Conservation (phyloP, 257 asterid genomes). For the Linderniella brevidens region DNA sequence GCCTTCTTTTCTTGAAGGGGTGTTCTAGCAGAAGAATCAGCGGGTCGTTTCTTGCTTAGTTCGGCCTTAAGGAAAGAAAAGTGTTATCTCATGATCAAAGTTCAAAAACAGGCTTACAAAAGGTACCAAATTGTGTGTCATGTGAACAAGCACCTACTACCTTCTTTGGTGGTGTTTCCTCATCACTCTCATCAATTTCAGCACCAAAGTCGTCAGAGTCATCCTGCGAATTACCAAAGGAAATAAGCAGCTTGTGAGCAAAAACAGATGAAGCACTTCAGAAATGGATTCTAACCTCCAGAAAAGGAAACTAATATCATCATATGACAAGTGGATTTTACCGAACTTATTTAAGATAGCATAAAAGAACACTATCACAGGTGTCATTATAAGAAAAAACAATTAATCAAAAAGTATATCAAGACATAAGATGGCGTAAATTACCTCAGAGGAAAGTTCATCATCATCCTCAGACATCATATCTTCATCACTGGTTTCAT, state of each 20-base stretch:
- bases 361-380: too few relatives aligned
- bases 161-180: constrained; percentile 60
- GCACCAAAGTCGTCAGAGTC: constrained; percentile 27
- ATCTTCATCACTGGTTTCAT: constrained; percentile 19
- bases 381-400: too few relatives aligned
- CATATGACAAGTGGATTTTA: too few relatives aligned
- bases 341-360: too few relatives aligned
- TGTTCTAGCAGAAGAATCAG: constrained; percentile 31
- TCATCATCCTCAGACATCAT: constrained; percentile 21
- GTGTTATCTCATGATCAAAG: constrained; percentile 2
- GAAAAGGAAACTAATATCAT: neutral
- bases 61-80: constrained; percentile 22
- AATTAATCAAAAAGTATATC: too few relatives aligned
- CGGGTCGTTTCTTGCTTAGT: constrained; percentile 35
- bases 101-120: too few relatives aligned
- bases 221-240: constrained; percentile 27
- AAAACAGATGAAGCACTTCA: too few relatives aligned
- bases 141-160: constrained; percentile 13
- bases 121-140: too few relatives aligned
- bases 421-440: too few relatives aligned
- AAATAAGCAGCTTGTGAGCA: too few relatives aligned
- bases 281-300: too few relatives aligned
- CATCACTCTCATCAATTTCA: constrained; percentile 35
- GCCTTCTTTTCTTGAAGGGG: constrained; percentile 50
- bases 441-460: constrained; percentile 14